Conservation (phyloP, 352 stramenopile genomes). For the Globisporangium cylindrosporum region DNA sequence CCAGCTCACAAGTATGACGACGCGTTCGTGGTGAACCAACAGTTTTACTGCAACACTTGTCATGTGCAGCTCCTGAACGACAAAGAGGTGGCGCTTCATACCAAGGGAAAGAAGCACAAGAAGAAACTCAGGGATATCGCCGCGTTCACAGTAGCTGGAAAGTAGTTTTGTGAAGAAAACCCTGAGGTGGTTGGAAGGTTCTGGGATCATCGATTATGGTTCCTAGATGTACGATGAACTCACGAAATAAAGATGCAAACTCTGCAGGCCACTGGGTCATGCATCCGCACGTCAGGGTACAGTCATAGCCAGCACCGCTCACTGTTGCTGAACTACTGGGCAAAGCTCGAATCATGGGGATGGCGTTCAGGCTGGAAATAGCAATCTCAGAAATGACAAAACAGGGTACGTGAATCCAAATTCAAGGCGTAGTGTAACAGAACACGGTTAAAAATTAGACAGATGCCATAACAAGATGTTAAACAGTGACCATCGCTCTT, state of each 20-base stretch:
- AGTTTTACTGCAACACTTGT: slow-evolving; percentile 70
- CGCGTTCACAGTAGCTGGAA: not conserved
- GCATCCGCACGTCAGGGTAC: not conserved
- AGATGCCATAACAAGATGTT: not conserved
- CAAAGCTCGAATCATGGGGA: too few relatives aligned
- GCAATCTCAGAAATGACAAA: not conserved
- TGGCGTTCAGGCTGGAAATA: not conserved
- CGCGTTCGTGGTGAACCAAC: slow-evolving; percentile 33
- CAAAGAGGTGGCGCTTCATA: slow-evolving; percentile 68
- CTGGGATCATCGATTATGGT: not conserved
- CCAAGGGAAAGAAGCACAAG: slow-evolving; percentile 83
- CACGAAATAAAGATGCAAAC: not conserved
- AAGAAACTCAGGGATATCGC: slow-evolving; percentile 50
- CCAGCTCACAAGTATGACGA: slow-evolving; percentile 38
- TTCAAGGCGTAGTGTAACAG: not conserved
- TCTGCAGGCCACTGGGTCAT: not conserved
- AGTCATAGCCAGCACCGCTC: too few relatives aligned
- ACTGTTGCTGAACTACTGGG: too few relatives aligned
- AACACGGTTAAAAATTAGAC: not conserved
- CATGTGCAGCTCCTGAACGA: slow-evolving; percentile 71
- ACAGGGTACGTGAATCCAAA: not conserved
- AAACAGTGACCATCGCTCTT: not conserved
- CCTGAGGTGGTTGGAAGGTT: not conserved
- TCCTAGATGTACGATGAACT: not conserved
- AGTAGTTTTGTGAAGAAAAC: not conserved